Evolutionary conservation across 108 stramenopile species (phyloP).

Genomic region (Pseudonitzschia multiseries): DNA sequence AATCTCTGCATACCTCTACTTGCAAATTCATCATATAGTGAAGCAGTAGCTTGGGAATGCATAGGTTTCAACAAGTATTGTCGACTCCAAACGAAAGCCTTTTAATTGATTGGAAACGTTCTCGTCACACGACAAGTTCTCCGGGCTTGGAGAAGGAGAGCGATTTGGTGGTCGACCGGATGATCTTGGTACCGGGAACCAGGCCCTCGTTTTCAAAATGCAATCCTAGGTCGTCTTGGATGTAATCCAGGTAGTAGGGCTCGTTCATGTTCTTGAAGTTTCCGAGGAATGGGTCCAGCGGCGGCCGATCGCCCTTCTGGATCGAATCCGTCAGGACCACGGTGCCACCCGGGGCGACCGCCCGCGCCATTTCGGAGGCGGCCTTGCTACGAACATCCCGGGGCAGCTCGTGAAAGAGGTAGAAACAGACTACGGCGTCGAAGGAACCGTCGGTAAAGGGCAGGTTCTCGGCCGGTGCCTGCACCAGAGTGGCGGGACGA

Average conservation of each 20-base stretch:
- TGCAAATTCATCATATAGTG: too few relatives aligned
- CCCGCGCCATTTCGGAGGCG: constrained; percentile 46
- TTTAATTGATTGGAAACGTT: too few relatives aligned
- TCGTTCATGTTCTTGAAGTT: constrained; percentile 49
- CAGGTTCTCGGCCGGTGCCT: constrained; percentile 56
- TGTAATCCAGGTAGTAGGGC: constrained; percentile 38
- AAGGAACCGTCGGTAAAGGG: constrained; percentile 46
- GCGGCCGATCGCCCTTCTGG: constrained; percentile 49
- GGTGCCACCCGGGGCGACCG: constrained; percentile 36
- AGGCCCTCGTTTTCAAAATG: constrained; percentile 36
- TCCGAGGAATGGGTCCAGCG: constrained; percentile 19
- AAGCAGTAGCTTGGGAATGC: too few relatives aligned
- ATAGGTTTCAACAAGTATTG: too few relatives aligned
- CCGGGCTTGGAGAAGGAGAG: constrained; percentile 38
- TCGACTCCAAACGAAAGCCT: too few relatives aligned
- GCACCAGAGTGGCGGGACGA: constrained; percentile 36
- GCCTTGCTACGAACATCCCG: constrained; percentile 27
- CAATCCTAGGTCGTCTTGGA: constrained; percentile 3
- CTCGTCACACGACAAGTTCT: background rate
- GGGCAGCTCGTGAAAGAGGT: constrained; percentile 60
- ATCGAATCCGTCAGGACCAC: constrained; percentile 50
- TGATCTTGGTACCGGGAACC: constrained; percentile 21
- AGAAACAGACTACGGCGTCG: constrained; percentile 57
- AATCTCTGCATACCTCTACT: too few relatives aligned
- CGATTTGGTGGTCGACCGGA: constrained; percentile 31